Conservation (phyloP, 768 basidiomycete genomes). For the Pulveroboletus ravenelii region DNA sequence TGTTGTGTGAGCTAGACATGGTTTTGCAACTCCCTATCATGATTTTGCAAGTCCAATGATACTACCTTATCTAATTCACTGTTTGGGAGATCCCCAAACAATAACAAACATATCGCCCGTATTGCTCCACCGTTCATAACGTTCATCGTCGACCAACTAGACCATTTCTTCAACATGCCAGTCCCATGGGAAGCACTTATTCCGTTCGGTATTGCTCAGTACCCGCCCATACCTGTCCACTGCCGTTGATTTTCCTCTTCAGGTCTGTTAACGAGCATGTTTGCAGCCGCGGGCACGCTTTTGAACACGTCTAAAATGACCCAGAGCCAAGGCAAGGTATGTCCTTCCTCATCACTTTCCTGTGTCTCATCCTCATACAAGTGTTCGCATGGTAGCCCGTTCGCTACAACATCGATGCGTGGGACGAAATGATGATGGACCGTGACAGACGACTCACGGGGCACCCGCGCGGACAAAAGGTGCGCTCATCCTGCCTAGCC, state of each 20-base stretch:
- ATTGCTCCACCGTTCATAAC: not conserved
- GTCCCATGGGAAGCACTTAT: conserved; percentile 97
- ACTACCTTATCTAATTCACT: not conserved
- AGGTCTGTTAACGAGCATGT: conserved; percentile 86
- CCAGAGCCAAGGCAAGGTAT: conserved; percentile 90
- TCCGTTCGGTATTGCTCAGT: conserved; percentile 66
- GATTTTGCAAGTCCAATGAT: no score
- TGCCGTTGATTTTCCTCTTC: conserved; percentile 4
- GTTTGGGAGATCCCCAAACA: conserved; percentile 10
- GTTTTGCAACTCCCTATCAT: no score
- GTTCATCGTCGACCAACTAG: not conserved
- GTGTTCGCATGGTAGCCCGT: conserved; percentile 51
- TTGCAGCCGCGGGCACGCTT: conserved; percentile 86
- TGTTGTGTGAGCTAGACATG: no score
- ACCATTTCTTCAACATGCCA: conserved; percentile 58
- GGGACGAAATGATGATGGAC: conserved; percentile 97
- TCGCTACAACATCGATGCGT: conserved; percentile 79
- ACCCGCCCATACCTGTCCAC: not conserved
- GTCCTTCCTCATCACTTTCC: not conserved
- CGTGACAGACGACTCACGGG: conserved; percentile 87
- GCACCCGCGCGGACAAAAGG: conserved; percentile 78
- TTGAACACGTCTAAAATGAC: conserved; percentile 71
- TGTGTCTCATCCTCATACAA: not conserved
- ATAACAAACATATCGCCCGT: conserved; percentile 12
- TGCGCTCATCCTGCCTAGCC: conserved; percentile 36